Percentiles rank a stretch among this genome's conserved stretches.
phyloP scores from a whole-genome alignment of 2,329 filamentous ascomycete genomes.

The Pseudocercospora vitis region DNA sequence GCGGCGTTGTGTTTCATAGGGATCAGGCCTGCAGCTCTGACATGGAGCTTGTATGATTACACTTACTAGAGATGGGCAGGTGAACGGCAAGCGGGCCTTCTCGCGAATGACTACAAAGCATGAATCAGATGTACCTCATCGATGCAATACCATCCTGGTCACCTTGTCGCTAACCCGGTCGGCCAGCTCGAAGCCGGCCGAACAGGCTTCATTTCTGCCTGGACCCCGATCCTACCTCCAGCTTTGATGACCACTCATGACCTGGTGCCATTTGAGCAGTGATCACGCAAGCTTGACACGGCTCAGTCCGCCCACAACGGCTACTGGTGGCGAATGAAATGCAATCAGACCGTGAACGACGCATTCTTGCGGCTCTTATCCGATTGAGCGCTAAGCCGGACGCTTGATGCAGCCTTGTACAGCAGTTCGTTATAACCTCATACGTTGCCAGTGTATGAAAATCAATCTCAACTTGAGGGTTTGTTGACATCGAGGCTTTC shows the following conservation, averaged over 20 bases:
- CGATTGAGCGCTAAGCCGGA: neutral
- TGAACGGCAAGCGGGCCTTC: neutral
- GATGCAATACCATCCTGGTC: neutral
- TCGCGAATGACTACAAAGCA: neutral
- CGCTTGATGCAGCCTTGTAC: neutral
- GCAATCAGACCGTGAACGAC: neutral
- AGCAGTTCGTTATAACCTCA: too few relatives aligned
- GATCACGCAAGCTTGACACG: neutral
- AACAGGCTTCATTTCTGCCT: neutral
- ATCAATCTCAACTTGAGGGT: too few relatives aligned
- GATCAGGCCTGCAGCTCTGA: constrained; percentile 18
- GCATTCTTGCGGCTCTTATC: neutral
- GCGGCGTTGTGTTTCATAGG: constrained; percentile 21
- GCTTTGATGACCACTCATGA: neutral
- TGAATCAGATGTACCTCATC: neutral
- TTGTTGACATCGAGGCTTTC: too few relatives aligned
- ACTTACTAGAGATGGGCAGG: constrained; percentile 5
- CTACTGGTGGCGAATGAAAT: neutral
- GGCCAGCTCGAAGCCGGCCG: neutral
- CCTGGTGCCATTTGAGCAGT: neutral
- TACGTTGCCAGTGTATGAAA: too few relatives aligned
- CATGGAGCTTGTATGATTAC: constrained; percentile 24
- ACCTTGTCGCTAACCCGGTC: neutral
- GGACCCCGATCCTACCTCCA: neutral
- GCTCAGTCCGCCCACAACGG: neutral